Evolutionary conservation across 2,329 filamentous ascomycete genomes (phyloP).

Genomic region (Ilyonectria robusta): DNA sequence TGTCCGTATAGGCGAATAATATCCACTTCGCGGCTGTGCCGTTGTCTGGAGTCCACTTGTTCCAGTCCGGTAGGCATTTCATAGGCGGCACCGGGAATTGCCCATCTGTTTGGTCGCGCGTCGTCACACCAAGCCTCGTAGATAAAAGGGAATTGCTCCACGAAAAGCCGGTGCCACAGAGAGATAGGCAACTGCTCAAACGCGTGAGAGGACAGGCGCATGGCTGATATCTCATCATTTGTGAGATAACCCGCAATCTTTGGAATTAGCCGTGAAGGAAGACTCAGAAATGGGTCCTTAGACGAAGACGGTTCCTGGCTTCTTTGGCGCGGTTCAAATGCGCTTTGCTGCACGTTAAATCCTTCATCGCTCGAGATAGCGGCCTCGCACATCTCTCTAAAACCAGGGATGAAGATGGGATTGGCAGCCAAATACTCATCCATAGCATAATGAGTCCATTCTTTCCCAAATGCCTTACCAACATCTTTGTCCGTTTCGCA

Average conservation of each 20-base stretch:
- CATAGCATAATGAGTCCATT: not conserved
- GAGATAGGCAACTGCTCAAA: not conserved
- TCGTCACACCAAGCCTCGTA: not conserved
- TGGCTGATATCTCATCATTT: not conserved
- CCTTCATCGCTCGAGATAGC: not conserved
- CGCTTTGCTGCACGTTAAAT: not conserved
- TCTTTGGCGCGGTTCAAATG: not conserved
- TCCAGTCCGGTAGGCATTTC: not conserved
- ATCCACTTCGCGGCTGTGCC: not conserved
- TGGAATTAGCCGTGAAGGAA: not conserved
- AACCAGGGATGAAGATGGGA: conserved; percentile 2
- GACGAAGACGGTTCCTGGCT: not conserved
- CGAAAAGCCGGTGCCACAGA: not conserved
- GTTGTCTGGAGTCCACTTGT: not conserved
- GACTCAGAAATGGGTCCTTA: conserved; percentile 1
- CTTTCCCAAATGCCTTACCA: not conserved
- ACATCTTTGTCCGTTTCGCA: not conserved
- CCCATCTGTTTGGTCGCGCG: not conserved
- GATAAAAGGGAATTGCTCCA: not conserved
- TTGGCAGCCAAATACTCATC: conserved; percentile 4
- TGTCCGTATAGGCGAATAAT: not conserved
- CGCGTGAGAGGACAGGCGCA: not conserved
- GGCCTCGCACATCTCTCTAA: not conserved
- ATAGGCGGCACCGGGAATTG: not conserved
- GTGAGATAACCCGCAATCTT: not conserved